These are phyloP conservation scores for Psilocybe tampanensis DNA, from an alignment of 768 basidiomycete genomes.

Conservation along the genomic window DNA sequence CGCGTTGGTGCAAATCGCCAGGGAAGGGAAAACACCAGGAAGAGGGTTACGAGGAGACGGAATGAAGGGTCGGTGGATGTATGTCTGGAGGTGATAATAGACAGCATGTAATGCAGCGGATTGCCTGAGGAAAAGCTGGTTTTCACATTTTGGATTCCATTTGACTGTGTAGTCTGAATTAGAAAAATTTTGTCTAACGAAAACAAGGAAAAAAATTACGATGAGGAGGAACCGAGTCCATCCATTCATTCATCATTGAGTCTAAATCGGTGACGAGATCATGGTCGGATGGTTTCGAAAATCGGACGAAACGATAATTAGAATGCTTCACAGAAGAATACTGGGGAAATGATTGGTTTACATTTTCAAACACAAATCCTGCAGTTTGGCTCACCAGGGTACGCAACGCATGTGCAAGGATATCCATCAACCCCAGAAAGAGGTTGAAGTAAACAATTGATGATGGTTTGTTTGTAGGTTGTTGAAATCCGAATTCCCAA, in stretches of 20 bases:
- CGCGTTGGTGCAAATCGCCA: slow-evolving; percentile 87
- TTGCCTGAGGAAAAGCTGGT: slow-evolving; percentile 50
- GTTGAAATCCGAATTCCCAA: slow-evolving; percentile 68
- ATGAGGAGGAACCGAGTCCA: slow-evolving; percentile 67
- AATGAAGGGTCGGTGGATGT: slow-evolving; percentile 81
- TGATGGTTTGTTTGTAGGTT: slow-evolving; percentile 62
- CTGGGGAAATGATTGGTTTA: neutral
- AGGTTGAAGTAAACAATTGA: slow-evolving; percentile 57
- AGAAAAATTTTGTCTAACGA: too few relatives aligned
- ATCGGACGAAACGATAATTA: slow-evolving; percentile 48
- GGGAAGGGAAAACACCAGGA: slow-evolving; percentile 50
- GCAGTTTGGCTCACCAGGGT: slow-evolving; percentile 46
- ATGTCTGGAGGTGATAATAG: slow-evolving; percentile 60
- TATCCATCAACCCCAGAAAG: slow-evolving; percentile 44
- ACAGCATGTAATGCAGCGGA: slow-evolving; percentile 54
- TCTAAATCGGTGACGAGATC: slow-evolving; percentile 73
- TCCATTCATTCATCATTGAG: slow-evolving; percentile 78
- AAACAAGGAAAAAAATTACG: slow-evolving; percentile 24
- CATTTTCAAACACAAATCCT: too few relatives aligned
- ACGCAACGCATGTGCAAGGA: slow-evolving; percentile 52
- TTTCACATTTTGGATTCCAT: slow-evolving; percentile 43
- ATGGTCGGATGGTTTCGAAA: slow-evolving; percentile 55
- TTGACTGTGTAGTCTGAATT: slow-evolving; percentile 31
- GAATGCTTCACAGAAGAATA: slow-evolving; percentile 79
- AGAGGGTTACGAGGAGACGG: slow-evolving; percentile 56